Evolutionary conservation across 2,329 filamentous ascomycete species (phyloP).

Genomic region (Chalaropsis thielavioides): DNA sequence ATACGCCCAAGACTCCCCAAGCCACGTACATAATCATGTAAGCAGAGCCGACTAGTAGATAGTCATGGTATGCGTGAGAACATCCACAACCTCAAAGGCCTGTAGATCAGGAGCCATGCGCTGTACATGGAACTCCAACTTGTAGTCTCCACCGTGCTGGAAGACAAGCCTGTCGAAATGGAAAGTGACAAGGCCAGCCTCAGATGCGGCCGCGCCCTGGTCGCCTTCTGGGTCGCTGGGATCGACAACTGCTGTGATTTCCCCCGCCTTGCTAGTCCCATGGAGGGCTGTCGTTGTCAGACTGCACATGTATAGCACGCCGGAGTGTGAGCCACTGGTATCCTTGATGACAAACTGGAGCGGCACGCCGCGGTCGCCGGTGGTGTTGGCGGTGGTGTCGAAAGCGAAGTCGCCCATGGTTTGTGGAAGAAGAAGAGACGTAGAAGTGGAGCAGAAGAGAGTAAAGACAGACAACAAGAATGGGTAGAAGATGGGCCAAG

Average conservation of each 20-base stretch:
- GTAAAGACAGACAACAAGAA: neutral
- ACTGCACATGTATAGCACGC: neutral
- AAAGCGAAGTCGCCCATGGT: neutral
- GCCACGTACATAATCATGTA: neutral
- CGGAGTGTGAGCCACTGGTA: neutral
- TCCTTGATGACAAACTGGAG: neutral
- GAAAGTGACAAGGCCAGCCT: neutral
- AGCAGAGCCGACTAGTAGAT: neutral
- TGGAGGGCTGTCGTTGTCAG: conserved; percentile 5
- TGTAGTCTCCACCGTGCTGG: neutral
- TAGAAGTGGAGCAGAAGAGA: neutral
- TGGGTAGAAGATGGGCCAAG: neutral
- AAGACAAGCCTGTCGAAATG: neutral
- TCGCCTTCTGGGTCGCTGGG: neutral
- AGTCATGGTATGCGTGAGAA: neutral
- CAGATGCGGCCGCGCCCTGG: neutral
- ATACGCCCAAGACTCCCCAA: neutral
- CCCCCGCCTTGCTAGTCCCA: neutral
- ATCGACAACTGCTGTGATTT: neutral
- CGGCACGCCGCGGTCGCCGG: neutral
- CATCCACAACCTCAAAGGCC: neutral
- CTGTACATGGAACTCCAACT: neutral
- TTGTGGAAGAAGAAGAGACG: neutral
- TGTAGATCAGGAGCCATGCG: neutral
- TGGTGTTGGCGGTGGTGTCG: neutral